phyloP scores from a whole-genome alignment of 306 rosid species.

The Cucurbita argyrosperma region DNA sequence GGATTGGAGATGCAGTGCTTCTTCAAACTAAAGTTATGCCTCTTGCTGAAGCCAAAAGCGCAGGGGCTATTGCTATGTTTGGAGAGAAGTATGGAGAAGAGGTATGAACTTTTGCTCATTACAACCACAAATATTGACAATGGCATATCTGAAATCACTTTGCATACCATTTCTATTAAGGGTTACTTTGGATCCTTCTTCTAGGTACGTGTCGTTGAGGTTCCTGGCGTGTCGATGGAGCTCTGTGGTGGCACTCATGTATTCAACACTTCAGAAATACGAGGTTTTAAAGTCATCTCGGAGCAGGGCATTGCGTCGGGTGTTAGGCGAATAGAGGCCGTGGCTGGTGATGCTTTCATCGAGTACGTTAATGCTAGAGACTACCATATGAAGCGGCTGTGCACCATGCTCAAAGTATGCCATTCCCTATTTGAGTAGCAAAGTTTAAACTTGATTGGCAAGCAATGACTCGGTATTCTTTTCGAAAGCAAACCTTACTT shows the following conservation, averaged over 20 bases:
- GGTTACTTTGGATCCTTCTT: neutral
- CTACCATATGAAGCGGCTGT: conserved; percentile 54
- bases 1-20: conserved; percentile 62
- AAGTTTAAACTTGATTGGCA: neutral
- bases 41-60: conserved; percentile 66
- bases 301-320: conserved; percentile 98
- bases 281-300: conserved; percentile 79
- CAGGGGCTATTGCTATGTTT: conserved; percentile 94
- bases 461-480: neutral
- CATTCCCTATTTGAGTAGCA: neutral
- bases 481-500: neutral
- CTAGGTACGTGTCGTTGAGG: conserved; percentile 95
- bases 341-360: conserved; percentile 88
- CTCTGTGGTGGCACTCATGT: conserved; percentile 98
- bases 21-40: conserved; percentile 88
- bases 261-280: conserved; percentile 75
- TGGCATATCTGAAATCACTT: neutral
- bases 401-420: conserved; percentile 74
- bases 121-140: neutral
- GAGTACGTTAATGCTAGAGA: conserved; percentile 78
- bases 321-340: conserved; percentile 86
- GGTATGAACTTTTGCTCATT: conserved; percentile 31
- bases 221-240: conserved; percentile 93
- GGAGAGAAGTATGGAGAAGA: conserved; percentile 91
- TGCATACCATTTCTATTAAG: neutral